Evolutionary conservation across 1,139 yeast species (phyloP).

Genomic region (Protomyces macrosporus): DNA sequence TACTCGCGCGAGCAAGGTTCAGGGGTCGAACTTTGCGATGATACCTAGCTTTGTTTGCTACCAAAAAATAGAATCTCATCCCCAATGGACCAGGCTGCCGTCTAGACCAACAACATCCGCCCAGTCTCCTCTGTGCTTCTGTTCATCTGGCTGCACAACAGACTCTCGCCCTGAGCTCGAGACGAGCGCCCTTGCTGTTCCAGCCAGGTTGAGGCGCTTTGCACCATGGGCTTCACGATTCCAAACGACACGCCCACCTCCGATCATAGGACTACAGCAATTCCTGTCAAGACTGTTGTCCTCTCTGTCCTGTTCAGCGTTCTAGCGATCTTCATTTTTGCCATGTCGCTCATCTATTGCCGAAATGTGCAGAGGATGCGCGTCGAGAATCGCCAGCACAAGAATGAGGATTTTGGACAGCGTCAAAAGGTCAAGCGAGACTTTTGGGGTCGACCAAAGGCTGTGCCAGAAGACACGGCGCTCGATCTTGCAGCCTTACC

Average conservation of each 20-base stretch:
- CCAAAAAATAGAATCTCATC: background rate
- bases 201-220: too few relatives aligned
- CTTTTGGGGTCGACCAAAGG: background rate
- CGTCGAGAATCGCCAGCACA: background rate
- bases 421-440: background rate
- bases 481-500: background rate
- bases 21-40: background rate
- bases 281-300: background rate
- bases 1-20: background rate
- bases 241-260: background rate
- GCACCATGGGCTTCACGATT: background rate
- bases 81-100: background rate
- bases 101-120: background rate
- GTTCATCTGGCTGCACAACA: too few relatives aligned
- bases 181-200: too few relatives aligned
- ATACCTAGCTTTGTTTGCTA: background rate
- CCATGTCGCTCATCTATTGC: background rate
- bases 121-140: background rate
- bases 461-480: background rate
- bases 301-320: background rate
- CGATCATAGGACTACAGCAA: background rate
- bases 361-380: background rate
- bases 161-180: too few relatives aligned
- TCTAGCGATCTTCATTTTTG: background rate
- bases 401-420: background rate